phyloP scores from a whole-genome alignment of 371 early-diverging fungal species.

The Mucor velutinosus region DNA sequence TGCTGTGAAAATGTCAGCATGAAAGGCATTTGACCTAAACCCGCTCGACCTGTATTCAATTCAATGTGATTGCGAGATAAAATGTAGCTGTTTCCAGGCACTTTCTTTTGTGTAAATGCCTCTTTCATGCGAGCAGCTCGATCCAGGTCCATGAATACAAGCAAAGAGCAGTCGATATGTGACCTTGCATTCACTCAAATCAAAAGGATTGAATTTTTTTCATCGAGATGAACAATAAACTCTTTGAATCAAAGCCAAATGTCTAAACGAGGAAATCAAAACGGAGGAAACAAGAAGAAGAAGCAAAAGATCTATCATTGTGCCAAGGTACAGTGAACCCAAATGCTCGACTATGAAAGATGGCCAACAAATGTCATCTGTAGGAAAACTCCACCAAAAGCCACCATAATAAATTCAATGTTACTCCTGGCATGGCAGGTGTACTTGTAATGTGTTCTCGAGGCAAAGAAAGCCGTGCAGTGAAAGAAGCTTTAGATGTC shows the following conservation, averaged over 20 bases:
- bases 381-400: conserved; percentile 2
- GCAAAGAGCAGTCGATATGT: neutral
- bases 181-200: neutral
- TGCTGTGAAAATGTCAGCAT: neutral
- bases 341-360: neutral
- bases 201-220: neutral
- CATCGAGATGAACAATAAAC: neutral
- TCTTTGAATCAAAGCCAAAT: conserved; percentile 5
- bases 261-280: conserved; percentile 22
- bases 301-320: conserved; percentile 36
- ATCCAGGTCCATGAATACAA: neutral
- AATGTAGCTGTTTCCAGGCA: neutral
- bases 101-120: neutral
- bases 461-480: conserved; percentile 57
- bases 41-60: too few relatives aligned
- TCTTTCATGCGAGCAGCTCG: neutral
- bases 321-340: conserved; percentile 15
- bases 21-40: neutral
- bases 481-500: conserved; percentile 60
- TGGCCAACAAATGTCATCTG: neutral
- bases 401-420: conserved; percentile 18
- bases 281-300: conserved; percentile 39
- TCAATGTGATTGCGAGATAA: too few relatives aligned
- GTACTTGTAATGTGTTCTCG: conserved; percentile 66
- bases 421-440: conserved; percentile 60